A percentile compares a stretch with the other conserved stretches of the same genome.
These are phyloP conservation scores for Fraxinus americana DNA, from an alignment of 257 asterid genomes.

Conservation along the genomic window DNA sequence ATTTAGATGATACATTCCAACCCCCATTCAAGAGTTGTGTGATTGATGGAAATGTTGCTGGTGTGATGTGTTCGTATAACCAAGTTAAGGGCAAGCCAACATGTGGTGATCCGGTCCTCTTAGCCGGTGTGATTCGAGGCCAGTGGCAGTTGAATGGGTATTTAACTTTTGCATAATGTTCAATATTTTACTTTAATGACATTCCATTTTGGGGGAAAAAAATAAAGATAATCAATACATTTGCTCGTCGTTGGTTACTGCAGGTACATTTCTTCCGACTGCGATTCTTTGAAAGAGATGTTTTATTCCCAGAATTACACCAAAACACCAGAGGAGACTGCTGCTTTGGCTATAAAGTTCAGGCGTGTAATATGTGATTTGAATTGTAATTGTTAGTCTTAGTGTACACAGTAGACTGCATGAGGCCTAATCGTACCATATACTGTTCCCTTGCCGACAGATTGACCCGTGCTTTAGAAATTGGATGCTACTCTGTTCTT, in stretches of 20 bases:
- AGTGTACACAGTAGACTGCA: background rate
- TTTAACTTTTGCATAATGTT: background rate
- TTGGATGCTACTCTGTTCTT: background rate
- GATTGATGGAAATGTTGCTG: conserved; percentile 89
- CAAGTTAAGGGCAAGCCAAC: conserved; percentile 87
- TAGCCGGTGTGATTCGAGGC: conserved; percentile 75
- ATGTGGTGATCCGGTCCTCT: conserved; percentile 75
- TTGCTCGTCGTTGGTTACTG: conserved; percentile 18
- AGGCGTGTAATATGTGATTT: conserved; percentile 43
- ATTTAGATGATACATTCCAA: conserved; percentile 88
- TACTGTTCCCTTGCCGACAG: no score
- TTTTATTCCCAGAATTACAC: conserved; percentile 68
- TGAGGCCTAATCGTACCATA: no score
- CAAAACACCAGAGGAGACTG: conserved; percentile 86
- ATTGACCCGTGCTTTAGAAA: no score
- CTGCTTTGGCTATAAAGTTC: conserved; percentile 74
- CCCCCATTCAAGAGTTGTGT: conserved; percentile 97
- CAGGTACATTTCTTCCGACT: conserved; percentile 89
- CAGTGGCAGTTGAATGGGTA: conserved; percentile 90
- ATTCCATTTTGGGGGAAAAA: no score
- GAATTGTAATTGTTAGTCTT: background rate
- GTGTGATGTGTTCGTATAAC: conserved; percentile 96
- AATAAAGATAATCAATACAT: background rate
- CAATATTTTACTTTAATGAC: no score
- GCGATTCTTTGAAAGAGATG: conserved; percentile 81